phyloP scores from a whole-genome alignment of 768 basidiomycete genomes.

The Tricholoma hemisulphureum region DNA sequence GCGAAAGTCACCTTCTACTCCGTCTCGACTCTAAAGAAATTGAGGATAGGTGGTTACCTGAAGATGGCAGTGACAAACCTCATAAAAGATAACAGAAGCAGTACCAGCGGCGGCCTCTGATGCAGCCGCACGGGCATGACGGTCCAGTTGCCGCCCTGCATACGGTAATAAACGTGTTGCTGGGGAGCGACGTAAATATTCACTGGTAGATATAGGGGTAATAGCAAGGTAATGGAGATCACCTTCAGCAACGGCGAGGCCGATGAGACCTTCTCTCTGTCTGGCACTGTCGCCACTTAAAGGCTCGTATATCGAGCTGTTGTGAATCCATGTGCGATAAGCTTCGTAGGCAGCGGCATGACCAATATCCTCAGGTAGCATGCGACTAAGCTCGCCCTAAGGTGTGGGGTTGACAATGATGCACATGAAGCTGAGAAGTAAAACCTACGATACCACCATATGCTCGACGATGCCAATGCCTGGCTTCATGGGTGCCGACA shows the following conservation, averaged over 20 bases:
- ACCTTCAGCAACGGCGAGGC: slow-evolving; percentile 74
- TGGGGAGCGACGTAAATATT: slow-evolving; percentile 25
- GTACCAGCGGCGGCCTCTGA: slow-evolving; percentile 70
- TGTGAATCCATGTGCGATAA: slow-evolving; percentile 63
- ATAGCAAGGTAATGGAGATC: slow-evolving; percentile 5
- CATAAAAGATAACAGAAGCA: slow-evolving; percentile 56
- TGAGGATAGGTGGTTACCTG: slow-evolving; percentile 1
- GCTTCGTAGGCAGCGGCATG: slow-evolving; percentile 80
- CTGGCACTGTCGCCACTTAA: slow-evolving; percentile 56
- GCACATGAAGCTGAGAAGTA: background rate
- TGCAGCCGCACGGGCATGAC: slow-evolving; percentile 47
- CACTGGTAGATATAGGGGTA: no score
- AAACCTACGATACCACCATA: slow-evolving; percentile 58
- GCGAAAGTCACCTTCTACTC: slow-evolving; percentile 26
- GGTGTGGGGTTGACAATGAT: slow-evolving; percentile 1
- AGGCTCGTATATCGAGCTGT: slow-evolving; percentile 53
- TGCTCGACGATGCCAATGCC: slow-evolving; percentile 61
- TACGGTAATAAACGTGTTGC: slow-evolving; percentile 58
- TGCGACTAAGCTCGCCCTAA: slow-evolving; percentile 49
- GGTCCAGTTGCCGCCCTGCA: slow-evolving; percentile 42
- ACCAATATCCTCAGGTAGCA: slow-evolving; percentile 64
- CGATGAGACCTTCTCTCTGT: slow-evolving; percentile 65
- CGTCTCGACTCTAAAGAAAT: slow-evolving; percentile 31
- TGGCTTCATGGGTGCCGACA: slow-evolving; percentile 59
- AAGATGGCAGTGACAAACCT: slow-evolving; percentile 32